phyloP scores from a whole-genome alignment of 2,329 filamentous ascomycete species.

The Fusarium begoniae region DNA sequence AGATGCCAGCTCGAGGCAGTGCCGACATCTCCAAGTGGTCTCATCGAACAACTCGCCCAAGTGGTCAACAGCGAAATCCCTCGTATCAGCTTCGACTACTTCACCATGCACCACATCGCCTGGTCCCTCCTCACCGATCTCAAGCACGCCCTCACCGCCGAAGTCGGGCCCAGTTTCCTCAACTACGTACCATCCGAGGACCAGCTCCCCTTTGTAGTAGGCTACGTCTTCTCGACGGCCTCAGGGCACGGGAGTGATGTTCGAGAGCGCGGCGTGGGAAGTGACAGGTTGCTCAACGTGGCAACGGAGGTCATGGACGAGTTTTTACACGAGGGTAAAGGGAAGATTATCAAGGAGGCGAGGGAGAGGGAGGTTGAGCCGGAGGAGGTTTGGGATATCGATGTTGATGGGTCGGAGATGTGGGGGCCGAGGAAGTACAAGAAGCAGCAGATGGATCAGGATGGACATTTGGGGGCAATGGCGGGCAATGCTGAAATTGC shows the following conservation, averaged over 20 bases:
- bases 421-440: neutral
- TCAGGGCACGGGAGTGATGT: slow-evolving; percentile 2
- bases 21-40: neutral
- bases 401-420: neutral
- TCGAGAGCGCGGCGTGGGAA: neutral
- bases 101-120: slow-evolving; percentile 12
- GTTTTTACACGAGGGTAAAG: neutral
- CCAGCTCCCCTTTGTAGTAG: slow-evolving; percentile 7
- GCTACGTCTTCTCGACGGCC: slow-evolving; percentile 46
- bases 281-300: neutral
- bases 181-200: neutral
- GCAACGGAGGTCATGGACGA: neutral
- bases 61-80: slow-evolving; percentile 4
- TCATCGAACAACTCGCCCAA: slow-evolving; percentile 14
- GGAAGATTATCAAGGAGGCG: too few species aligned
- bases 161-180: neutral
- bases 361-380: neutral
- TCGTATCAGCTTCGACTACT: slow-evolving; percentile 15
- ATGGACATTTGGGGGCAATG: too few species aligned
- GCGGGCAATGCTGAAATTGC: neutral
- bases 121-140: slow-evolving; percentile 1
- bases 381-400: neutral
- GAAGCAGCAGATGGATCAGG: neutral
- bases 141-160: neutral
- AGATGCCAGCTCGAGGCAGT: neutral